phyloP scores from a whole-genome alignment of 2,329 filamentous ascomycete species.

The Curvularia sp. region DNA sequence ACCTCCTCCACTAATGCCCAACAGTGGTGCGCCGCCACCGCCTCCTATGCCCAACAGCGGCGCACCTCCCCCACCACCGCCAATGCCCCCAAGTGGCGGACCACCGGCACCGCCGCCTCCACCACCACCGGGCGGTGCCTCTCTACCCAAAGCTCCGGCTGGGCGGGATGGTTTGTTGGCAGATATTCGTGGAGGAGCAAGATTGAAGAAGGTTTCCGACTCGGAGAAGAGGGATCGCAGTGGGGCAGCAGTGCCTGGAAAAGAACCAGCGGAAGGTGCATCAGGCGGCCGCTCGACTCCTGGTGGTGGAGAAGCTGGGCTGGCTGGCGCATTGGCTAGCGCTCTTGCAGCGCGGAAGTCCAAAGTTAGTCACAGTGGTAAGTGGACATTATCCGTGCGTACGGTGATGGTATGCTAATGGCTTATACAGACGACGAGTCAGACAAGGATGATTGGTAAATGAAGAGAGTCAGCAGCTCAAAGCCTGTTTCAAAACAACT shows the following conservation, averaged over 20 bases:
- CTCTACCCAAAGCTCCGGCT: constrained; percentile 51
- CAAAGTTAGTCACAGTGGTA: constrained; percentile 94
- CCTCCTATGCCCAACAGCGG: constrained; percentile 38
- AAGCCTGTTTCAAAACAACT: constrained; percentile 1
- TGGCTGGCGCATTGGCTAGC: constrained; percentile 70
- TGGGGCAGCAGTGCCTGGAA: constrained; percentile 65
- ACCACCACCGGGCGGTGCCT: constrained; percentile 28
- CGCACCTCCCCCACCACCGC: constrained; percentile 56
- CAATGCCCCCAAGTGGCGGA: constrained; percentile 37
- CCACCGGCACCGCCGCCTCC: constrained; percentile 47
- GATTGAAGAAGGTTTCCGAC: constrained; percentile 77
- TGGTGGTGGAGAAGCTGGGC: constrained; percentile 42
- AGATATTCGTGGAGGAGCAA: constrained; percentile 71
- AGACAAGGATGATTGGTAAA: constrained; percentile 76
- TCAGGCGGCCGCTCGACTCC: constrained; percentile 54
- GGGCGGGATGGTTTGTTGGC: constrained; percentile 69
- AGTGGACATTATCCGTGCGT: constrained; percentile 36
- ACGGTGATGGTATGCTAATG: constrained; percentile 35
- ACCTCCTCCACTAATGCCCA: constrained; percentile 47
- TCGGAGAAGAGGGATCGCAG: constrained; percentile 75
- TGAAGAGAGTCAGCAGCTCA: constrained; percentile 23
- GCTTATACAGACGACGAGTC: constrained; percentile 70
- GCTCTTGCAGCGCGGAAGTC: constrained; percentile 86
- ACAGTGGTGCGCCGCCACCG: constrained; percentile 42
- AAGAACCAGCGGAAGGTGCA: constrained; percentile 53